These are phyloP conservation scores for Cryptococcus sp. DNA, from an alignment of 1,284 basidiomycete genomes.

Conservation along the genomic window DNA sequence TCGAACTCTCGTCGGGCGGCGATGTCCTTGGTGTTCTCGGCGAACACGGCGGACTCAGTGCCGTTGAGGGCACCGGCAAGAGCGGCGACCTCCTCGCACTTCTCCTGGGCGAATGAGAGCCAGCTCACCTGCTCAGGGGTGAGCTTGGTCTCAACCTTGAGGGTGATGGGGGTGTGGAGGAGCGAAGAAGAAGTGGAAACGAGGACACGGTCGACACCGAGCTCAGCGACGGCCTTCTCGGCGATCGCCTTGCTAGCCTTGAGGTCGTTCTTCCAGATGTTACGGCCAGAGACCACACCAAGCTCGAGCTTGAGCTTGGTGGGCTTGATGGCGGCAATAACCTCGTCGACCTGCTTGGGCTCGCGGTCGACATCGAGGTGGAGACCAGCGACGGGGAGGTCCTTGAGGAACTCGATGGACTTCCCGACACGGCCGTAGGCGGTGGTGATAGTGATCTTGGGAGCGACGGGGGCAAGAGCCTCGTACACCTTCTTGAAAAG, in stretches of 20 bases:
- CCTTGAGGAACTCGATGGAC: slow-evolving; percentile 83
- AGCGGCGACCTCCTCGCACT: slow-evolving; percentile 84
- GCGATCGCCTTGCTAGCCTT: slow-evolving; percentile 74
- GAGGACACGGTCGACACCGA: slow-evolving; percentile 84
- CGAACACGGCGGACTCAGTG: slow-evolving; percentile 68
- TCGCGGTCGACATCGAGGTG: slow-evolving; percentile 97
- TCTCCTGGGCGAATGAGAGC: slow-evolving; percentile 99
- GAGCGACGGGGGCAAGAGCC: slow-evolving; percentile 74
- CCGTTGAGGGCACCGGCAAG: slow-evolving; percentile 83
- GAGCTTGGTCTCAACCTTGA: slow-evolving; percentile 90
- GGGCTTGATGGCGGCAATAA: slow-evolving; percentile 76
- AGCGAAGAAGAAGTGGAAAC: slow-evolving; percentile 96
- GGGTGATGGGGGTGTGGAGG: slow-evolving; percentile 95
- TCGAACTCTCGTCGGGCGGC: slow-evolving; percentile 95
- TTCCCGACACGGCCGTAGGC: slow-evolving; percentile 96
- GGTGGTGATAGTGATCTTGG: slow-evolving; percentile 90
- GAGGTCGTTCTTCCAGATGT: slow-evolving; percentile 99
- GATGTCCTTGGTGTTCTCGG: slow-evolving; percentile 88
- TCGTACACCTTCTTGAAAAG: slow-evolving; percentile 80
- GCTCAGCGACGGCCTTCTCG: slow-evolving; percentile 76
- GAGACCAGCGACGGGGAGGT: slow-evolving; percentile 89
- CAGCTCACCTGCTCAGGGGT: slow-evolving; percentile 89
- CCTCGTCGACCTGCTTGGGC: slow-evolving; percentile 80
- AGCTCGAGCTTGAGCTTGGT: slow-evolving; percentile 83
- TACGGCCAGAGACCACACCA: slow-evolving; percentile 95